Evolutionary conservation across 768 basidiomycete species (phyloP).

Genomic region (Russula abietina): DNA sequence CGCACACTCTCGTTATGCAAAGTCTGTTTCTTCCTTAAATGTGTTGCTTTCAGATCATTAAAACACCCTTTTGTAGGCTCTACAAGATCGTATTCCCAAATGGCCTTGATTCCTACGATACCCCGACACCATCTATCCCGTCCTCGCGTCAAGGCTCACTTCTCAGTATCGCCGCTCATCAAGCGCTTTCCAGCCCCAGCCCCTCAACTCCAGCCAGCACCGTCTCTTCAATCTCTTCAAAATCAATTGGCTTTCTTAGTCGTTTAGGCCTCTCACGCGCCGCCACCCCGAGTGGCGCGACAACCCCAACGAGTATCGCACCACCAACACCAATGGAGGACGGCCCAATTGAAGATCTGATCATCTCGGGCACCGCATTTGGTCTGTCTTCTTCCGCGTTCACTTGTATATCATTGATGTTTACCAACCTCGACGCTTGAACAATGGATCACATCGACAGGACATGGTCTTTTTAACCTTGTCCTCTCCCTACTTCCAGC

Average conservation of each 20-base stretch:
- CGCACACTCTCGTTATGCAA: conserved; percentile 71
- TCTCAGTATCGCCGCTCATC: conserved; percentile 3
- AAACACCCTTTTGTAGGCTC: conserved; percentile 35
- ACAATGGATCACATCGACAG: conserved; percentile 16
- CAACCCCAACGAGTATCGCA: conserved; percentile 8
- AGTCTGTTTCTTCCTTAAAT: conserved; percentile 36
- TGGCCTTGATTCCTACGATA: conserved; percentile 44
- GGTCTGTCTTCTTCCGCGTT: conserved; percentile 37
- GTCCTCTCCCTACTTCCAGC: conserved; percentile 72
- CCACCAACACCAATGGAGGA: conserved; percentile 30
- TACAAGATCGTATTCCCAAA: conserved; percentile 63
- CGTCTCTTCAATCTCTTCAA: conserved; percentile 5
- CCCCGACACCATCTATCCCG: conserved; percentile 35
- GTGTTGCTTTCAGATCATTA: neutral
- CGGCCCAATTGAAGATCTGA: conserved; percentile 63
- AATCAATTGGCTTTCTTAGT: conserved; percentile 27
- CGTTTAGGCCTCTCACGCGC: conserved; percentile 28
- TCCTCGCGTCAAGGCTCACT: conserved; percentile 36
- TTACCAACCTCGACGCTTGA: neutral
- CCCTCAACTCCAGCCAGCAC: conserved; percentile 24
- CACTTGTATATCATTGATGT: neutral
- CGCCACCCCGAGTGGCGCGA: conserved; percentile 25
- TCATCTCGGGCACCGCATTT: conserved; percentile 72
- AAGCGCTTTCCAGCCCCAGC: conserved; percentile 21
- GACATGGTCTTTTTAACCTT: conserved; percentile 59